Conservation (phyloP, 257 asterid species). For the Salvia rosmarinus region DNA sequence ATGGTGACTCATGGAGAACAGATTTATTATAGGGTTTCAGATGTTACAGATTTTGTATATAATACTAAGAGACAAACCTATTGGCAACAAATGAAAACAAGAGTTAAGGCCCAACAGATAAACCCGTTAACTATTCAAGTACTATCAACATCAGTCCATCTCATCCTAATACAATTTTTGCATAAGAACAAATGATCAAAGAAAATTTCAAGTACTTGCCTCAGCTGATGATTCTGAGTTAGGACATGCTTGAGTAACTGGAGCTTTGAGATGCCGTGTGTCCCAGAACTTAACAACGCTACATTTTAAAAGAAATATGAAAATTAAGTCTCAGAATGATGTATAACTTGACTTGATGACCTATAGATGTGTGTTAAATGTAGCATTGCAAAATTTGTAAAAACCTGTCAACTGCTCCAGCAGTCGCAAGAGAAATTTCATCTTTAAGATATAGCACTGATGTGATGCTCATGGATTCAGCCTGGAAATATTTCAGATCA, state of each 20-base stretch:
- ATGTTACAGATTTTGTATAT: no score
- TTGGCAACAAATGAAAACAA: no score
- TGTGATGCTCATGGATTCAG: conserved; percentile 79
- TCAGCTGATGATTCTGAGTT: conserved; percentile 44
- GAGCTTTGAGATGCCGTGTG: conserved; percentile 73
- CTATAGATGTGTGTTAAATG: conserved; percentile 3
- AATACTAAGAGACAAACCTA: no score
- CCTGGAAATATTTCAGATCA: conserved; percentile 43
- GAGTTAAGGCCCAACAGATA: no score
- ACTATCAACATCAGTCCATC: neutral
- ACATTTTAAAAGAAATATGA: conserved; percentile 27
- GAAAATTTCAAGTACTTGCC: conserved; percentile 43
- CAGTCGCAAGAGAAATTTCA: conserved; percentile 81
- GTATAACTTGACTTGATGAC: conserved; percentile 2
- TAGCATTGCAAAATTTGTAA: conserved; percentile 20
- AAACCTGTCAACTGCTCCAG: conserved; percentile 98
- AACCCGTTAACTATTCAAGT: no score
- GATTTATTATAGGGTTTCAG: no score
- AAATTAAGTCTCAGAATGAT: conserved; percentile 16
- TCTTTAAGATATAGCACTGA: conserved; percentile 90
- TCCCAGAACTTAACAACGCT: conserved; percentile 92
- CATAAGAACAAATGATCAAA: neutral
- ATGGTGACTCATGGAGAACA: no score
- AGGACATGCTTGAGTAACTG: conserved; percentile 76
- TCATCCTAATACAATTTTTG: neutral